phyloP scores from a whole-genome alignment of 352 stramenopile genomes.

The Phytopythium boreale region DNA sequence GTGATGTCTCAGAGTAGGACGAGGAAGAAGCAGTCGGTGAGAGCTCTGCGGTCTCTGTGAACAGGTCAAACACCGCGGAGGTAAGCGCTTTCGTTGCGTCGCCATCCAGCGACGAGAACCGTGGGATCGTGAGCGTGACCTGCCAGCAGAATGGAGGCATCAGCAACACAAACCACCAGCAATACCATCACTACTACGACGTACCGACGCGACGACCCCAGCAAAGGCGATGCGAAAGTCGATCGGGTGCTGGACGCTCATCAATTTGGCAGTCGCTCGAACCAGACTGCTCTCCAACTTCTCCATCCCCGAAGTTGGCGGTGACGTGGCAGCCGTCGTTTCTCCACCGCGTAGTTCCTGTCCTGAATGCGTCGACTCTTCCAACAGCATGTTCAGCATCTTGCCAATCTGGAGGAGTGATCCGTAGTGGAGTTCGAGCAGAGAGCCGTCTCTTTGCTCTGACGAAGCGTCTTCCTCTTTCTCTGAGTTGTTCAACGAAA shows the following conservation, averaged over 20 bases:
- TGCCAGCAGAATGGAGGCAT: not conserved
- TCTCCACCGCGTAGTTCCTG: conserved; percentile 2
- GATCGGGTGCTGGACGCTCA: conserved; percentile 27
- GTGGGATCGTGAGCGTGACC: not conserved
- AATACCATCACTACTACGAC: conserved; percentile 4
- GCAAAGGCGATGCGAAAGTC: conserved; percentile 38
- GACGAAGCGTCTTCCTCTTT: conserved; percentile 3
- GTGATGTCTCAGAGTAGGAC: not conserved
- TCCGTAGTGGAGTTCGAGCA: conserved; percentile 18
- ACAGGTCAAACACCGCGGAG: conserved; percentile 39
- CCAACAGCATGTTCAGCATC: conserved; percentile 21
- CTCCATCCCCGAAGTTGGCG: not conserved
- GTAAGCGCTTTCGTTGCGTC: conserved; percentile 20
- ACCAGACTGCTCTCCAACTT: not conserved
- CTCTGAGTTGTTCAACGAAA: not conserved
- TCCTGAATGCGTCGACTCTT: conserved; percentile 11
- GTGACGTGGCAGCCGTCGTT: not conserved
- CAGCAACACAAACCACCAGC: not conserved
- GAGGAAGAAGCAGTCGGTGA: not conserved
- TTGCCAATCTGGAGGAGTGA: conserved; percentile 22
- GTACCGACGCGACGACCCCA: conserved; percentile 30
- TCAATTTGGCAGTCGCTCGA: conserved; percentile 12
- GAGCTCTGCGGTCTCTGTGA: conserved; percentile 23
- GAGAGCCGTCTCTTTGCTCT: not conserved
- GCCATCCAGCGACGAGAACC: conserved; percentile 14